Evolutionary conservation across 1,139 yeast species (phyloP), one percentile per base, ranked within the genome.

Genomic region (Suhomyces ambrosiae): DNA sequence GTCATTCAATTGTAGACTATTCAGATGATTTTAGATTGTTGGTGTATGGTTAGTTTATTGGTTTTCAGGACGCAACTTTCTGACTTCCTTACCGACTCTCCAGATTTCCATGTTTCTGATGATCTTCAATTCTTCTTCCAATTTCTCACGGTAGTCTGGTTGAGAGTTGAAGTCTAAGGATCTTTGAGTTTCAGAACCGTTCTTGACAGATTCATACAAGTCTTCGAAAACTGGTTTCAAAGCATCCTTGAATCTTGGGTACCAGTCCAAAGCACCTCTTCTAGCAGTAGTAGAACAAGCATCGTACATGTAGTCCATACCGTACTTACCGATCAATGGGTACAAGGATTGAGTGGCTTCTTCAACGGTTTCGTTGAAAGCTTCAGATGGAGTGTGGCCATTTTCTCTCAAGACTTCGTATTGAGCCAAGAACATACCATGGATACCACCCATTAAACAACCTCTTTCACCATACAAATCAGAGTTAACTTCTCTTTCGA

Each of bases 271-370:
- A 65, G 98, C 98, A 81, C 98, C 98, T 80, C 98, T 89, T 82
- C 97, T 88, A 60, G 98, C 98, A 57, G 98, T 92, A 67, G 98
- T 92, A 55, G 98, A 92, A 77, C 98, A 92, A 60, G 98, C 98
- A 67, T 90, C 97, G 83, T 92, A 92, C 98, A 92, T 92, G 92
- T 92, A 92, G 77, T 92, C 98, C 98, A 92, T 92, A 79, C 98
- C 98, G 81, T 92, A 86, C 76, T 87, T 88, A 74, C 98, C 98
- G 60, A 92, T 74, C 79, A 92, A 84, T 74, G 98, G 98, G 86
- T 92, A 92, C 61, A 92, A 81, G 44, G 97, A 92, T 79, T 92
- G 98, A 52, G 98, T 92, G 55, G 98, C 98, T 79, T 92, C 98
- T 80, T 92, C 98, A 58, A 92, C 98, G 56, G 98, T 92, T 81